Base-by-base conservation (phyloP, 2,329 filamentous ascomycete genomes). In the Pseudocercospora vitis region DNA sequence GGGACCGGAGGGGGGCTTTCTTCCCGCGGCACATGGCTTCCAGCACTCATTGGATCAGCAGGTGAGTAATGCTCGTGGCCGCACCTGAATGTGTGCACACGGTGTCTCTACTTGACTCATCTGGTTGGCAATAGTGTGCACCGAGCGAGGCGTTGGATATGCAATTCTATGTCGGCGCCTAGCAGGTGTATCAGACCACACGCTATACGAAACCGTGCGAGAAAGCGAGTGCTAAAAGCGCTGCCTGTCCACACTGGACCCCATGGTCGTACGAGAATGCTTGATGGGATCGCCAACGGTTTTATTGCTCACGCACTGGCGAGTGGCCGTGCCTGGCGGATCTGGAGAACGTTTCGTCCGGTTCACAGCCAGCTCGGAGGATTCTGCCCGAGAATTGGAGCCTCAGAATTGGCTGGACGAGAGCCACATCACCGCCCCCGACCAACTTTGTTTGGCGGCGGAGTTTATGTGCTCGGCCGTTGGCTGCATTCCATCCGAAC, bases 91-190 rank as follows among this genome's bases (percentile, higher is more conserved):
- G n/a, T n/a, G n/a, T n/a, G n/a, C n/a, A n/a, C 37, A 40, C 37
- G 37, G 37, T 40, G 37, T 40, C 37, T 19, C 18, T 9, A 9
- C 9, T n/a, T 16, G 37, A 23, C 11, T 19, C 37, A n/a, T n/a
- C n/a, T n/a, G n/a, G n/a, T 40, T 40, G 37, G 37, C 37, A 40
- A 16, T 40, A 24, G 16, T n/a, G 8, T 47, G 44, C 44, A 47
- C 44, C 31, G 26, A 19, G 11, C 8, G 44, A 32, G 31, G 44
- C 26, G 11, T 9, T 42, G 12, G 44, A 14, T 16, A n/a, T 42
- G 18, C 26, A 47, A 47, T 33, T 11, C 44, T 14, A 32, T 47
- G 44, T 47, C 21, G 44, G 28, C 44, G 44, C 44, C 44, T 32
- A 29, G 28, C 14, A 14, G 32, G 28, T 32, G 26, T 21, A 14